Conservation (phyloP, 78 protist genomes). For the Cyanophora paradoxa region DNA sequence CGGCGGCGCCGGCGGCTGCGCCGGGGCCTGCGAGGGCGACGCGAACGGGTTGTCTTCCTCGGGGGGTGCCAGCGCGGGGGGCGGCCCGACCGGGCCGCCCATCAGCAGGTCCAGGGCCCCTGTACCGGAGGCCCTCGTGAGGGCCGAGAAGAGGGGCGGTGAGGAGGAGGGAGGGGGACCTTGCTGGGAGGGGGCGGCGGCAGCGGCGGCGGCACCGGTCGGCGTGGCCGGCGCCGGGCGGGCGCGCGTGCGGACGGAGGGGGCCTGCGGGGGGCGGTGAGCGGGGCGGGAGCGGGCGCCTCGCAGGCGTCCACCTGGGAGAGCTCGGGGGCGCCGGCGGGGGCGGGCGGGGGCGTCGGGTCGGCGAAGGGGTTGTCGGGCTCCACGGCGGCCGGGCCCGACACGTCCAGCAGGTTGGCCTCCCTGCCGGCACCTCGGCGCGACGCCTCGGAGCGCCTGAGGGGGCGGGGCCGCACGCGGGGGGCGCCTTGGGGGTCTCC, state of each 20-base stretch:
- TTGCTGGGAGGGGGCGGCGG: neutral
- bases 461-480: neutral
- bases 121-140: too few species aligned
- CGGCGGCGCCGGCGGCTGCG: neutral
- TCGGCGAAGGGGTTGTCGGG: neutral
- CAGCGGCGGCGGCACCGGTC: neutral
- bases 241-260: neutral
- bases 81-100: neutral
- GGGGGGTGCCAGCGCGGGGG: neutral
- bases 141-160: too few species aligned
- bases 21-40: neutral
- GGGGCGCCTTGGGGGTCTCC: neutral
- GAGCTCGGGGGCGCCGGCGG: neutral
- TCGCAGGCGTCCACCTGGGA: neutral
- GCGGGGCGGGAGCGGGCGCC: neutral
- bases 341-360: neutral
- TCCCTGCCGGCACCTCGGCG: neutral
- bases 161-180: neutral
- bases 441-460: neutral
- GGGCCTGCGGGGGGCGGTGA: neutral
- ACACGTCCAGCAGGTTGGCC: neutral
- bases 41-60: neutral
- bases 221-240: neutral
- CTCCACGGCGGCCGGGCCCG: neutral
- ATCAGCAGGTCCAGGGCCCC: too few species aligned